Percentiles rank a stretch among this genome's conserved stretches.
Evolutionary conservation across 1,139 yeast genomes (phyloP).

Genomic region (Ogataea hybrid): DNA sequence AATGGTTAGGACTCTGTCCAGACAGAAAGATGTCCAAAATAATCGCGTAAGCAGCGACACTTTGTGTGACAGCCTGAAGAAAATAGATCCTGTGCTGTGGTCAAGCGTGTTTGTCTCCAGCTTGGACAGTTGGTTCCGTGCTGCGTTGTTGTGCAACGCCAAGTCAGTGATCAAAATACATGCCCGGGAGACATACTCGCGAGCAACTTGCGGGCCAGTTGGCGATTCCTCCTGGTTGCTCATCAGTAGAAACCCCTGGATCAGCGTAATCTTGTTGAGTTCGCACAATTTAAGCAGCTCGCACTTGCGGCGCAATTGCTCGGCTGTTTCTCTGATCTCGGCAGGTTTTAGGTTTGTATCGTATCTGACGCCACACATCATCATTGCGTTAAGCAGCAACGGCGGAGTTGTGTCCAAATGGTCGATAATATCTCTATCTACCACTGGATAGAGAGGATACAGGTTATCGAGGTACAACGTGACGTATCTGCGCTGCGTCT

Average conservation of each 20-base stretch:
- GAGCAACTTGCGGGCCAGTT: constrained; percentile 30
- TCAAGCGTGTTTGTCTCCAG: constrained; percentile 3
- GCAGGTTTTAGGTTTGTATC: constrained; percentile 15
- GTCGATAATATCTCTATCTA: constrained; percentile 23
- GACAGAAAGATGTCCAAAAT: constrained; percentile 33
- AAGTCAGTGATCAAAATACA: constrained; percentile 32
- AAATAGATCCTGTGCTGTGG: constrained; percentile 6
- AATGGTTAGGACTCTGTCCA: constrained; percentile 31
- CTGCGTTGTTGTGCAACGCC: constrained; percentile 31
- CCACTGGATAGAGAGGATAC: constrained; percentile 34
- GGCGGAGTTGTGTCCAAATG: constrained; percentile 23
- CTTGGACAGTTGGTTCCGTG: constrained; percentile 23
- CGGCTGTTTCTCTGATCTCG: constrained; percentile 25
- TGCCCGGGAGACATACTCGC: constrained; percentile 30
- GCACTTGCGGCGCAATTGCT: constrained; percentile 28
- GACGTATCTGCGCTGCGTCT: constrained; percentile 27
- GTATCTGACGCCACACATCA: constrained; percentile 29
- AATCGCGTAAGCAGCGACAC: constrained; percentile 27
- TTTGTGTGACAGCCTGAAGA: constrained; percentile 20
- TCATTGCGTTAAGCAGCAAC: constrained; percentile 32
- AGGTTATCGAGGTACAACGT: constrained; percentile 26
- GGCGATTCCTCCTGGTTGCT: constrained; percentile 35
- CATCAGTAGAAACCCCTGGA: constrained; percentile 31
- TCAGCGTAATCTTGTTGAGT: constrained; percentile 30
- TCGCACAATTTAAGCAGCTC: constrained; percentile 31